Evolutionary conservation across 306 rosid genomes (phyloP), one percentile per base, ranked within the genome.

Genomic region (Glycine tomentella): DNA sequence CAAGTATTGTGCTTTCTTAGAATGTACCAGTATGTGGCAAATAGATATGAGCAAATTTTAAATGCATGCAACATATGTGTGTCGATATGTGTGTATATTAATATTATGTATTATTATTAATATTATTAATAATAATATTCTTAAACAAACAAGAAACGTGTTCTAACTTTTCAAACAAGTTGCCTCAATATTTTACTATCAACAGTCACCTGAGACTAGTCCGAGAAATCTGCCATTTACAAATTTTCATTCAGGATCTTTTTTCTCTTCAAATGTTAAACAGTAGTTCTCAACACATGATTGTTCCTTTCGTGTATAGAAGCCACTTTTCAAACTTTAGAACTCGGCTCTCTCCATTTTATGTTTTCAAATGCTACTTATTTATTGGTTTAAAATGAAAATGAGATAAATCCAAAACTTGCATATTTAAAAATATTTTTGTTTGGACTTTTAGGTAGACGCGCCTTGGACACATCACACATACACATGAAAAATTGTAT

Each of bases 241-340:
- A 65, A 40, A 14, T 38, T 65, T 65, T 40, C 71, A 3, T n/a
- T 20, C 63, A 61, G 16, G 46, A 59, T 72, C 40, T 36, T 0
- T 72, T 61, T 74, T 74, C 71, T 46, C n/a, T 20, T 53, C 84
- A 57, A 68, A 50, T 69, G 11, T 17, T 44, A 8, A 67, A 68
- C 55, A 44, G 15, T 9, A 44, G 7, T 16, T 59, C 79, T 17
- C 49, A 61, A 14, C 65, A 59, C 4, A 8, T 15, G 53, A 71
- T 45, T 15, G 62, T 57, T 79, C 63, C 59, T 58, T 50, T 79
- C 20, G 38, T 57, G 17, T 5, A 20, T 72, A 17, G 20, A 72
- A 34, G 48, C 36, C 36, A 38, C 7, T 14, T 38, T 49, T 70
- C 64, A 33, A 75, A 46, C 55, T 25, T 51, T 31, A 72, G 36